Percentiles rank a stretch among this genome's conserved stretches.
These are phyloP conservation scores for Nicotiana obtusifolia DNA, from an alignment of 257 asterid genomes.

Conservation along the genomic window DNA sequence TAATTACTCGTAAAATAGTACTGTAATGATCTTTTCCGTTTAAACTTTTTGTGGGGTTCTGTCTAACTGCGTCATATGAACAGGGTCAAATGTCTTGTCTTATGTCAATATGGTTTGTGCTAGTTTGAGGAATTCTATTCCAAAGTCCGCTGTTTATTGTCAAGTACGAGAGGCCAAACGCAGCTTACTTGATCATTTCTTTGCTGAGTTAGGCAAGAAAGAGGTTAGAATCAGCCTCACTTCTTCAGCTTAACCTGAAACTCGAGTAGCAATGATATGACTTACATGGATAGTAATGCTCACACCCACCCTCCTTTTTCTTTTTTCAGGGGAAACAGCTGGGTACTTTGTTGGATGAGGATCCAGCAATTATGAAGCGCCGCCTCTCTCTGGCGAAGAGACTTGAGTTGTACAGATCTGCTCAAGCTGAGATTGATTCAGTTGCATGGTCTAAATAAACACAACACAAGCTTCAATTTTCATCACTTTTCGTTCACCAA, in stretches of 20 bases:
- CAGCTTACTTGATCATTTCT: slow-evolving; percentile 66
- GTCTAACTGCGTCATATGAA: not conserved
- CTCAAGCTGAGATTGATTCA: slow-evolving; percentile 65
- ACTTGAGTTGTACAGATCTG: slow-evolving; percentile 64
- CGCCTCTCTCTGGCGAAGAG: slow-evolving; percentile 60
- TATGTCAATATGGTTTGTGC: slow-evolving; percentile 72
- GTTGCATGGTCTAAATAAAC: slow-evolving; percentile 66
- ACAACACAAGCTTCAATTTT: not conserved
- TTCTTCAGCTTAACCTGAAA: not conserved
- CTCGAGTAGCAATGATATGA: not conserved
- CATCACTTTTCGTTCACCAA: not conserved
- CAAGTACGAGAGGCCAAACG: slow-evolving; percentile 87
- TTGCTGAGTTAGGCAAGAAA: slow-evolving; percentile 54
- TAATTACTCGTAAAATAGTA: not conserved
- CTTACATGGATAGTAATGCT: not conserved
- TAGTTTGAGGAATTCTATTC: slow-evolving; percentile 66
- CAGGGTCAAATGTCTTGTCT: slow-evolving; percentile 64
- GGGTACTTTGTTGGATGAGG: slow-evolving; percentile 66
- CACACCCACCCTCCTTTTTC: not conserved
- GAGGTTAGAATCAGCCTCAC: slow-evolving; percentile 37
- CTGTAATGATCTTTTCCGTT: not conserved
- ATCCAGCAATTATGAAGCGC: slow-evolving; percentile 69
- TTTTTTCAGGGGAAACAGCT: slow-evolving; percentile 44
- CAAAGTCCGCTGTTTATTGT: slow-evolving; percentile 64
- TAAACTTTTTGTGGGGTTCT: not conserved